Evolutionary conservation across 2,329 filamentous ascomycete genomes (phyloP), one percentile per base, ranked within the genome.

Genomic region (Lasiodiplodia hormozganensis): DNA sequence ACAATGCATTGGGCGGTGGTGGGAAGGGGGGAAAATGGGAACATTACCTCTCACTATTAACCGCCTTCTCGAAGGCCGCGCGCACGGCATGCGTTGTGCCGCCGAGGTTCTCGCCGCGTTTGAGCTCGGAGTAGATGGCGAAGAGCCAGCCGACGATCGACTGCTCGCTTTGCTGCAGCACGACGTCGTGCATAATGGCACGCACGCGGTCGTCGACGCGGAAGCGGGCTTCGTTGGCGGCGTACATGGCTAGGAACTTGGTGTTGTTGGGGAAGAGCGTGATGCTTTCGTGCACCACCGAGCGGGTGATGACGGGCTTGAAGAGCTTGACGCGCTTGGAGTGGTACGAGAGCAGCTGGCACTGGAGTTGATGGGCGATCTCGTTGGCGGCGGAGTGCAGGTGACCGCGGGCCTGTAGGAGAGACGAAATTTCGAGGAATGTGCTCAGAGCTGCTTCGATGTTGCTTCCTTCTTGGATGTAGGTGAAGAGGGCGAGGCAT

Each of bases 151-250:
- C 80, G 0, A 83, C 80, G n/a, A 89, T 72, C 2, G 76, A 79
- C 25, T 79, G 76, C 2, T 72, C 60, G 4, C 73, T 74, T 25
- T 72, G 69, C n/a, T 76, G 70, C 1, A 82, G 73, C 2, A 81
- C 72, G 8, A 73, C 76, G 31, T 81, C 77, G 23, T 85, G 79
- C 12, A 94, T 81, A 10, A 92, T 80, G 6, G 86, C 83, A n/a
- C 92, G 88, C 23, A 96, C 87, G 21, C 92, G 90, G 72, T 96
- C 92, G 70, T 93, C 87, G 66, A 96, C 85, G 28, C 90, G 87
- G 53, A 93, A 87, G 8, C 90, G 87, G 2, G 88, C 84, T 75
- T 95, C 90, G 70, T 92, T 89, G 83, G 90, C 92, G n/a, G 89
- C 86, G 71, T 91, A 91, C 0, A 96, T 81, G 1, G 86, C 83